Conservation (phyloP, 257 asterid species). For the Paraleonurus japonicus region DNA sequence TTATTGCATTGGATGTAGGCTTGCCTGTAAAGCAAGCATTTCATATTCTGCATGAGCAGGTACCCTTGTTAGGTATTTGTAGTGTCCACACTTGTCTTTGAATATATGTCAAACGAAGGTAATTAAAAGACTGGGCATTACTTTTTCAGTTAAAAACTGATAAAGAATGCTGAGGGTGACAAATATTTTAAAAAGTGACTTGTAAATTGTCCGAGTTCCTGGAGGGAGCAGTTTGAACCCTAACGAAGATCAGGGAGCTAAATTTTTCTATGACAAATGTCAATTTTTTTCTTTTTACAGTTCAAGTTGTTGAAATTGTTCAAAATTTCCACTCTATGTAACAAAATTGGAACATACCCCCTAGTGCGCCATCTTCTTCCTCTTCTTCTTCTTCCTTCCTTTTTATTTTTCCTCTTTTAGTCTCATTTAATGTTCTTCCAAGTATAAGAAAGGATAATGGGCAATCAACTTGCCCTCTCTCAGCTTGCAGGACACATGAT, state of each 20-base stretch:
- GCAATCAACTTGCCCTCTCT: not conserved
- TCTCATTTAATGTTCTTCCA: not conserved
- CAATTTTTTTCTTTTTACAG: not conserved
- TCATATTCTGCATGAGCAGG: slow-evolving; percentile 97
- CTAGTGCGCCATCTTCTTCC: not conserved
- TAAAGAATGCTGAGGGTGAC: slow-evolving; percentile 2
- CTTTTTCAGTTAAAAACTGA: slow-evolving; percentile 1
- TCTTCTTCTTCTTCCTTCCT: no score
- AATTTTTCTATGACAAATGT: not conserved
- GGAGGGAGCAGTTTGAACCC: slow-evolving; percentile 19
- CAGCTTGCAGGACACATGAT: not conserved
- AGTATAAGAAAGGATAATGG: not conserved
- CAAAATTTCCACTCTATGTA: not conserved
- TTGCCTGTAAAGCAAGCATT: slow-evolving; percentile 93
- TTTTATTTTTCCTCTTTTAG: not conserved
- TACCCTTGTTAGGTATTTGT: slow-evolving; percentile 31
- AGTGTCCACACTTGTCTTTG: not conserved
- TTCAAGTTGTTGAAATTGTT: not conserved
- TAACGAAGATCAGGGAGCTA: not conserved
- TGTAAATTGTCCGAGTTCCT: slow-evolving; percentile 17
- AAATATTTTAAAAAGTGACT: not conserved
- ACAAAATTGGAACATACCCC: not conserved
- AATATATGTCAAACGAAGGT: not conserved
- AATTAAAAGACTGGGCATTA: not conserved
- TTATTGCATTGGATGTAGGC: slow-evolving; percentile 83